These are phyloP conservation scores for Aspergillus kassunensis DNA, from an alignment of 495 filamentous ascomycete genomes.

Conservation along the genomic window DNA sequence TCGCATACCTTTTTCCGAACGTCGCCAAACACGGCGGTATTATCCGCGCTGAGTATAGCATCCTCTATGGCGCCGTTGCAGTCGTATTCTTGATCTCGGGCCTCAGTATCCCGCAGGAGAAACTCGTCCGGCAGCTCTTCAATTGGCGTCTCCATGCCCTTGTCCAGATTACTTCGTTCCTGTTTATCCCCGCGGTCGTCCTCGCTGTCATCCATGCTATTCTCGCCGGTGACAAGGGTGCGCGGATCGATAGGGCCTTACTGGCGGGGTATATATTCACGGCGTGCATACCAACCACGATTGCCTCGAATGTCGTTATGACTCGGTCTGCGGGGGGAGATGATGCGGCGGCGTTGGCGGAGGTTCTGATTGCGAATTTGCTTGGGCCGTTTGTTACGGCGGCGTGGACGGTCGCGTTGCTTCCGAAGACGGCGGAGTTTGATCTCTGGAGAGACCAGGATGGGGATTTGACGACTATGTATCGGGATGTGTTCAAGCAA, in stretches of 20 bases:
- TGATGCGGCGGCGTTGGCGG: constrained; percentile 52
- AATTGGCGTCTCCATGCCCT: constrained; percentile 52
- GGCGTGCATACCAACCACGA: constrained; percentile 55
- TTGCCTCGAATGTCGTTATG: constrained; percentile 58
- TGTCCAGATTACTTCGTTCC: constrained; percentile 48
- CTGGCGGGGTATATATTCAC: constrained; percentile 52
- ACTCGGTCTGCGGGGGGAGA: constrained; percentile 51
- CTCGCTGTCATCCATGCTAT: constrained; percentile 45
- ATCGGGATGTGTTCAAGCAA: constrained; percentile 49
- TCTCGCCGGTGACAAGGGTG: constrained; percentile 40
- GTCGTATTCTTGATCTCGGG: constrained; percentile 54
- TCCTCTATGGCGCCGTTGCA: constrained; percentile 51
- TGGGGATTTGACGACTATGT: constrained; percentile 45
- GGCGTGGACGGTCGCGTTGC: constrained; percentile 46
- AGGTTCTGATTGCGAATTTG: constrained; percentile 53
- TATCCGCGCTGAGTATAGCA: constrained; percentile 50
- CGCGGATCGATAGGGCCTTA: constrained; percentile 44
- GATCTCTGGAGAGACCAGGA: constrained; percentile 42
- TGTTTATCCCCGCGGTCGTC: constrained; percentile 46
- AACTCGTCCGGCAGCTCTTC: constrained; percentile 44
- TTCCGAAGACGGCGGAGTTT: constrained; percentile 42
- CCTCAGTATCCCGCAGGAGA: constrained; percentile 48
- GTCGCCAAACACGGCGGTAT: constrained; percentile 51
- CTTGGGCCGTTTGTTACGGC: constrained; percentile 50
- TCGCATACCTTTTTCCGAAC: constrained; percentile 51